Base-by-base conservation (phyloP, 805 yeast genomes). In the Kodamaea restingae region DNA sequence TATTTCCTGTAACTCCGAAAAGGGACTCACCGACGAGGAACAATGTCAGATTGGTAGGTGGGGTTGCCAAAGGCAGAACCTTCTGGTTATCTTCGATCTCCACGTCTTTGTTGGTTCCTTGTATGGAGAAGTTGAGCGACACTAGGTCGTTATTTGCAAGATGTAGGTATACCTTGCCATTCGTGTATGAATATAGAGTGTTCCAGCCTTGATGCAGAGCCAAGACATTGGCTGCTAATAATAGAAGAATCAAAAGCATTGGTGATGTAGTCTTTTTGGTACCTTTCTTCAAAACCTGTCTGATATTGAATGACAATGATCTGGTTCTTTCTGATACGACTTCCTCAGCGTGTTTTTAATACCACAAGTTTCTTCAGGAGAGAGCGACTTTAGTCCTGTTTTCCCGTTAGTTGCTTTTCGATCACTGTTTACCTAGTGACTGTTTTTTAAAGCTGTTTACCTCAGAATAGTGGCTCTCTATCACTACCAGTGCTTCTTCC, bases 101-200 rank as follows among this genome's bases (percentile, higher is more conserved):
- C 8, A 43, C 27, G 15, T 38, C 32, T 30, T 46, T 42, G 11
- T 43, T 44, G 32, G 53, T 52, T 4, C 70, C 71, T 18, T 60
- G 43, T 8, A 65, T 51, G 9, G 66, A 59, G 41, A 67, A 64
- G 42, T 65, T 58, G 20, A 68, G 44, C 2, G 56, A 44, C 7
- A 67, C 56, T 31, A 68, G 48, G 26, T 66, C 69, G 42, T 67
- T 60, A 42, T 66, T 63, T 12, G 50, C 49, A 20, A 68, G 51
- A 39, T 60, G 67, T 21, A 67, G 41, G 43, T 65, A 68, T 7
- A 63, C 49, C 39, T 51, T 54, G 2, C 68, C 70, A 9, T 55
- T 53, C 7, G 52, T 45, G 28, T 60, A 60, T 7, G 65, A 53
- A 42, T 68, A 68, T 20, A 65, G 47, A 2, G 73, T 60, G 32